Conservation (phyloP, 1,139 yeast species). For the Nakaseomyces delphensis region DNA sequence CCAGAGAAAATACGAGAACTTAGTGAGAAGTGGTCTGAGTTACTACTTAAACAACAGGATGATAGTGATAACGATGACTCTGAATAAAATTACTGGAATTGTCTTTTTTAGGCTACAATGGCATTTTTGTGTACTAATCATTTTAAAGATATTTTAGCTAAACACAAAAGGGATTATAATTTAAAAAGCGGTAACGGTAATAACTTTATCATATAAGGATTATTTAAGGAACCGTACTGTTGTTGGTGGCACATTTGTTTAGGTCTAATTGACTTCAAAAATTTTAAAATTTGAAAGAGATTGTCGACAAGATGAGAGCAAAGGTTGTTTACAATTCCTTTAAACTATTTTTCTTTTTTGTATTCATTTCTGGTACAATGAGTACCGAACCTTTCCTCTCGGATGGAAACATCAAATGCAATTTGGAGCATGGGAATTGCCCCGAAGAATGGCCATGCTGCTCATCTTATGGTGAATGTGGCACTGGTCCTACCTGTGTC, state of each 20-base stretch:
- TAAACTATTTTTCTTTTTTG: neutral
- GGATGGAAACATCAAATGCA: constrained; percentile 35
- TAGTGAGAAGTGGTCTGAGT: constrained; percentile 49
- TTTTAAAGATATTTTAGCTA: no score
- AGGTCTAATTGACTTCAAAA: no score
- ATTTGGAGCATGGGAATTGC: constrained; percentile 40
- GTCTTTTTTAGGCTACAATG: neutral
- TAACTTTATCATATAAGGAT: no score
- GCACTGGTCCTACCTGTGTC: constrained; percentile 69
- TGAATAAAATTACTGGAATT: neutral
- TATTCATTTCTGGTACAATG: neutral
- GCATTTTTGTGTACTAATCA: neutral
- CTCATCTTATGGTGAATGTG: constrained; percentile 77
- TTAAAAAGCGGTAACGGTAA: no score
- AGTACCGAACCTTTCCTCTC: neutral
- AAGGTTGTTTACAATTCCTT: neutral
- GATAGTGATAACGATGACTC: constrained; percentile 12
- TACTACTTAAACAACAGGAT: constrained; percentile 30
- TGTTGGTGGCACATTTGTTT: no score
- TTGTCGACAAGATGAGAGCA: no score
- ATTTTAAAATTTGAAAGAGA: no score
- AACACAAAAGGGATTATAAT: no score
- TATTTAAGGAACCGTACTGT: no score
- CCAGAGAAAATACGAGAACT: constrained; percentile 56
- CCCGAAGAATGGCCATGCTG: constrained; percentile 75